Evolutionary conservation across 2,329 filamentous ascomycete species (phyloP), one percentile per base, ranked within the genome.

Genomic region (Aspergillus sp.): DNA sequence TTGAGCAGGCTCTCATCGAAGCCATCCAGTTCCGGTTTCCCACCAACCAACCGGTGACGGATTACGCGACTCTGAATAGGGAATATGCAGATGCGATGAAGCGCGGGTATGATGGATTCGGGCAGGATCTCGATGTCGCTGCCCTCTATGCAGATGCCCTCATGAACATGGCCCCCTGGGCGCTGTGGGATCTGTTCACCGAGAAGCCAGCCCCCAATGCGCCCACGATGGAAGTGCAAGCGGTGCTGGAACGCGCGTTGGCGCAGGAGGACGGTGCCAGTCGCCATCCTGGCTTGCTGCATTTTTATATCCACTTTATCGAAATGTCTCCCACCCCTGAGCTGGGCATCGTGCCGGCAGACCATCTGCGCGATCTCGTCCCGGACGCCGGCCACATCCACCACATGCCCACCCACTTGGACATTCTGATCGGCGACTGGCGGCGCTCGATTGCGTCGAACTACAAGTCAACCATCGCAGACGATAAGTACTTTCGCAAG

Each of bases 321-420:
- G 85, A 89, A 58, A 88, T 88, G 85, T 88, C 84, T 1, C 67
- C 71, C 0, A 73, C 67, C 0, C 85, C 85, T 0, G 85, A 87
- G 56, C 58, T 64, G 0, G 85, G 81, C 1, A 60, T 86, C 19
- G 69, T 75, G 0, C 69, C 75, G 0, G 83, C 83, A 8, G 74
- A 88, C 44, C 5, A 75, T 31, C 27, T 38, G 8, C 77, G 83
- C 11, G 73, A 69, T 11, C 72, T 87, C 4, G 75, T 83, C 0
- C 83, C 83, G 0, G 83, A 87, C 56, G 73, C 78, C 0, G 84
- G 83, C 1, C 85, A 88, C 58, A 65, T 87, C 0, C 72, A 80
- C 13, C 85, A 88, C 56, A 89, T 90, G 86, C 85, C 86, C 0
- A 81, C 80, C 0, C 86, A 90, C 59, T 70, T 89, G 13, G 85